Evolutionary conservation across 768 basidiomycete species (phyloP), one percentile per base, ranked within the genome.

Genomic region (Mycena chlorophos): DNA sequence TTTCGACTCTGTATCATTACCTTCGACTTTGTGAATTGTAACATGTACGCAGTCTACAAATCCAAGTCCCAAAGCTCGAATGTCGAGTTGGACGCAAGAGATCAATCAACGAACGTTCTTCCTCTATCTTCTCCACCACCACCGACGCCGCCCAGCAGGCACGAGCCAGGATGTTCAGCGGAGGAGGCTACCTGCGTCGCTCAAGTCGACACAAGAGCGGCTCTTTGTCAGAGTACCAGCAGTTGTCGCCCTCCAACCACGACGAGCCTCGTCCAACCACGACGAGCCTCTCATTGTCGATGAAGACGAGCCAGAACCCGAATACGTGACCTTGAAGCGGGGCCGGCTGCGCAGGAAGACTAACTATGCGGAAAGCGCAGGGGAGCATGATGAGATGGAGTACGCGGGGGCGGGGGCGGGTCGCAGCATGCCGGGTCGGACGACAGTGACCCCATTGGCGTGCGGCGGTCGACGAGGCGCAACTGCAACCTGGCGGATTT

Each of bases 201-300:
- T 74, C 73, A 0, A 66, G 63, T 28, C 71, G 73, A 39, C 58
- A 65, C 34, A 66, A 69, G 27, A 67, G 63, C 13, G 72, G 68
- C 0, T 68, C 72, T 19, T 80, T 78, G 19, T 81, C 79, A 3
- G 78, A 80, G 63, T 82, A 81, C 63, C 72, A 76, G 53, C 75
- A 71, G 53, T 78, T 78, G 52, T 79, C 79, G 48, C 75, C 75
- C 60, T 78, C 76, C 3, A 68, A 73, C 51, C 69, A 73, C 40
- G 69, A 67, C 42, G 68, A 66, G 8, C 58, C 58, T n/a, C n/a
- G n/a, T n/a, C n/a, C n/a, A n/a, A n/a, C n/a, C n/a, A n/a, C n/a
- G n/a, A n/a, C n/a, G n/a, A n/a, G n/a, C n/a, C n/a, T n/a, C n/a
- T n/a, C n/a, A n/a, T n/a, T 19, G 68, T 67, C 46, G 59, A 54